Evolutionary conservation across 1,139 yeast species (phyloP), one percentile per base, ranked within the genome.

Genomic region (Lipomyces yarrowii): DNA sequence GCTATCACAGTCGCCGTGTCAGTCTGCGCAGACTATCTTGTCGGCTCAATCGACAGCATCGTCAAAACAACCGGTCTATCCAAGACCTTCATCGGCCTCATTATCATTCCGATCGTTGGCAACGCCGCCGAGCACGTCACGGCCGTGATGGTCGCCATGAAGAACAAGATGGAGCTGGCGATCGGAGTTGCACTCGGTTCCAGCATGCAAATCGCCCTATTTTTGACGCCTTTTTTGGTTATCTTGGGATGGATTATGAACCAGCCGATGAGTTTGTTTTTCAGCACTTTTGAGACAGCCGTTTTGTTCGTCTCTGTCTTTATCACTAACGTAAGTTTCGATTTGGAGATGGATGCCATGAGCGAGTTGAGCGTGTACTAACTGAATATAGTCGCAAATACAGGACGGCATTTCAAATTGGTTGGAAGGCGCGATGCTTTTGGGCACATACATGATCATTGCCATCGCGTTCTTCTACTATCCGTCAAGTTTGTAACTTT

Each of bases 51-150:
- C 73, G 98, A 94, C 79, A 88, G 85, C 68, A 87, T 94, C 70
- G 99, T 94, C 54, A 90, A 82, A 69, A 80, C 86, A 55, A 86
- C 96, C 2, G 97, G 97, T 3, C 82, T 94, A 70, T 90, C 97
- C 61, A 94, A 93, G 83, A 93, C 98, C 0, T 94, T 94, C 75
- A 91, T 94, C 73, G 99, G 99, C 77, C 83, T 94, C 72, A 89
- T 94, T 73, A 87, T 94, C 60, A 88, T 94, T 70, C 99, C 99
- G 60, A 93, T 96, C 70, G 98, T 94, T 39, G 99, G 99, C 67
- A 94, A 94, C 74, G 99, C 99, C 1, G 98, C 99, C 15, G 99
- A 94, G 79, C 99, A 94, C 77, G 98, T 91, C 60, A 94, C 98
- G 21, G 97, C 98, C 1, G 89, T 94, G 59, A 85, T 91, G 70